A percentile compares a stretch with the other conserved stretches of the same genome.
Evolutionary conservation across 176 grass and related monocot genomes (phyloP).

Genomic region (Aechmea fasciata): DNA sequence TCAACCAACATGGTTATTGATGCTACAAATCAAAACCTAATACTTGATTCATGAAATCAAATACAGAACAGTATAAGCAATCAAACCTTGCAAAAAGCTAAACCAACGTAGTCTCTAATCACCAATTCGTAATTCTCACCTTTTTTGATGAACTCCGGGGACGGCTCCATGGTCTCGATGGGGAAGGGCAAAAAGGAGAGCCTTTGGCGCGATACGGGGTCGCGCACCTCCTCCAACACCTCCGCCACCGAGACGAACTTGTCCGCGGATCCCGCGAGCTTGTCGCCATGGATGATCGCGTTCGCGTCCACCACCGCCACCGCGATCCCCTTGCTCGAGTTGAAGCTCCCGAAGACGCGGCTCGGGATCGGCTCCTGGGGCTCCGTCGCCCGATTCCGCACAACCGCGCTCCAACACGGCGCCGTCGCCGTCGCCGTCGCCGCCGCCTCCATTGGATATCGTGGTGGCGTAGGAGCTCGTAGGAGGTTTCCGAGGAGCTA

Average conservation of each 20-base stretch:
- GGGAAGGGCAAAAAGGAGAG: slow-evolving; percentile 39
- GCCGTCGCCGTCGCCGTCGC: background rate
- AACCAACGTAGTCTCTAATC: slow-evolving; percentile 29
- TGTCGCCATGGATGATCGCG: slow-evolving; percentile 65
- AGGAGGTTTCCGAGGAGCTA: no score
- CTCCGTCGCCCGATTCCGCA: background rate
- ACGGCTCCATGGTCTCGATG: slow-evolving; percentile 72
- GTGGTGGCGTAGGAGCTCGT: no score
- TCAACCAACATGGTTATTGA: no score
- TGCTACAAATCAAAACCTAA: no score
- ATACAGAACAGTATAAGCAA: background rate
- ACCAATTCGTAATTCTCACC: slow-evolving; percentile 17
- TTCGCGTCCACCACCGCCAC: slow-evolving; percentile 91
- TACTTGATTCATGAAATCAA: no score
- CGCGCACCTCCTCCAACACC: slow-evolving; percentile 81
- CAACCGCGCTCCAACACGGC: background rate
- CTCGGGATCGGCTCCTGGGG: slow-evolving; percentile 6
- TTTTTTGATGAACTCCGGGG: slow-evolving; percentile 70
- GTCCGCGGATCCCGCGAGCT: slow-evolving; percentile 37
- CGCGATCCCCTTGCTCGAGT: slow-evolving; percentile 33
- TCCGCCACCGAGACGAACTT: slow-evolving; percentile 66
- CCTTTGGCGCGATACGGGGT: slow-evolving; percentile 51
- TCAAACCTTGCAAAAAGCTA: slow-evolving; percentile 12
- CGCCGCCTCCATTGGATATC: background rate
- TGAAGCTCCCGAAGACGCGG: slow-evolving; percentile 44